phyloP scores from a whole-genome alignment of 1,284 basidiomycete species.

The Albatrellus sp. region DNA sequence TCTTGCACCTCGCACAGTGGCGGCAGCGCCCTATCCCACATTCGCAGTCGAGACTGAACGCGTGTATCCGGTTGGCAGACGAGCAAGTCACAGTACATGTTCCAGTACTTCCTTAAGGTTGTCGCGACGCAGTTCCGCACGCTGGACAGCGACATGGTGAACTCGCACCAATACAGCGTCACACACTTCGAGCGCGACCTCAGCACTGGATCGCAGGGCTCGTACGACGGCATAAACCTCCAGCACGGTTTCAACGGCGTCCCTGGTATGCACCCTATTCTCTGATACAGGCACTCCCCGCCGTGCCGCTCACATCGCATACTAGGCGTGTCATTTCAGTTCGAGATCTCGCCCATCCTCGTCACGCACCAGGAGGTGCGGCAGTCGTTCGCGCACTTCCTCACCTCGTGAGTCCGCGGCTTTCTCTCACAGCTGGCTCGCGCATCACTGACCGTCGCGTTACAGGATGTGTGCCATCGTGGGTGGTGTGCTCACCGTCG shows the following conservation, averaged over 20 bases:
- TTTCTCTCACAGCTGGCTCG: background rate
- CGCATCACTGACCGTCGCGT: background rate
- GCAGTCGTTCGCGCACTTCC: slow-evolving; percentile 93
- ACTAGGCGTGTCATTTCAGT: slow-evolving; percentile 83
- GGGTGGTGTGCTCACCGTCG: slow-evolving; percentile 92
- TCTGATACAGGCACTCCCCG: no score
- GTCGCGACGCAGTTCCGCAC: slow-evolving; percentile 86
- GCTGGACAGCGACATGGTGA: slow-evolving; percentile 64
- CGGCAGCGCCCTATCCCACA: slow-evolving; percentile 5
- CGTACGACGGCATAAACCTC: slow-evolving; percentile 62
- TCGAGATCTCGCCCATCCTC: slow-evolving; percentile 95
- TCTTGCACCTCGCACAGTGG: no score
- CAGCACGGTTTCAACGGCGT: slow-evolving; percentile 74
- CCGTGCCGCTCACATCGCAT: no score
- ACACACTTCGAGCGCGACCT: slow-evolving; percentile 95
- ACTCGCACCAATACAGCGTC: slow-evolving; percentile 86
- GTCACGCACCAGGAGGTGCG: slow-evolving; percentile 85
- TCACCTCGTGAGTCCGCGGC: slow-evolving; percentile 69
- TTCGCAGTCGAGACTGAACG: background rate
- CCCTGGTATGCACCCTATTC: slow-evolving; percentile 36
- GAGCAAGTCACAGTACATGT: slow-evolving; percentile 72
- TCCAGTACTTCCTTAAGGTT: slow-evolving; percentile 96
- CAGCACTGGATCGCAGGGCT: slow-evolving; percentile 42
- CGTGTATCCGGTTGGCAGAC: slow-evolving; percentile 28
- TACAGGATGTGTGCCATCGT: slow-evolving; percentile 91